Evolutionary conservation across 2,329 filamentous ascomycete species (phyloP).

Genomic region (Graphilbum sp.): DNA sequence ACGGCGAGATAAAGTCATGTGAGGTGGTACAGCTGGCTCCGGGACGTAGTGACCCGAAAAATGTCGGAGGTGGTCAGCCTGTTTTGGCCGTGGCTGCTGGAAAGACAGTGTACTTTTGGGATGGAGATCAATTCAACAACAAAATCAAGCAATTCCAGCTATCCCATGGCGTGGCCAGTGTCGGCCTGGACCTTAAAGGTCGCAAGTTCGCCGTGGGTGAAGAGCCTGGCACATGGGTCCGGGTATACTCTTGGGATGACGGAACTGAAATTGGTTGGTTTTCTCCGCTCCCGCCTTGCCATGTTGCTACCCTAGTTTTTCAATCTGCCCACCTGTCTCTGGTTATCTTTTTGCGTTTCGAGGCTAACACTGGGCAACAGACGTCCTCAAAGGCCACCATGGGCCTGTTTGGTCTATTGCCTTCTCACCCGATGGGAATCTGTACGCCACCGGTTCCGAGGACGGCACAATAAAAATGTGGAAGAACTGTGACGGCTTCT

Average conservation of each 20-base stretch:
- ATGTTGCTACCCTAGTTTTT: neutral
- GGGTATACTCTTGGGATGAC: conserved; percentile 77
- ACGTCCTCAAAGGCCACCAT: conserved; percentile 92
- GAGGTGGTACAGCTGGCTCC: conserved; percentile 62
- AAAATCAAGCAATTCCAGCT: conserved; percentile 67
- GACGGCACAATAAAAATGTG: conserved; percentile 94
- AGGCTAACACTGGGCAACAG: conserved; percentile 21
- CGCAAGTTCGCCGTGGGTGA: conserved; percentile 81
- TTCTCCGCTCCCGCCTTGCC: neutral
- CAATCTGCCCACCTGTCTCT: neutral
- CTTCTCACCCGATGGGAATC: conserved; percentile 87
- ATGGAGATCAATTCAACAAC: conserved; percentile 51
- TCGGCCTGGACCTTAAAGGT: conserved; percentile 68
- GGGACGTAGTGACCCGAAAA: conserved; percentile 38
- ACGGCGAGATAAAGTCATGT: conserved; percentile 79
- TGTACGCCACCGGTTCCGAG: conserved; percentile 92
- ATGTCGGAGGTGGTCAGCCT: conserved; percentile 50
- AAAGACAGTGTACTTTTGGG: conserved; percentile 86
- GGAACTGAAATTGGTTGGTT: conserved; percentile 57
- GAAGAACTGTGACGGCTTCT: conserved; percentile 53
- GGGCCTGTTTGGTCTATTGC: conserved; percentile 93
- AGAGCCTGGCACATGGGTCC: conserved; percentile 89
- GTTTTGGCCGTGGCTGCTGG: conserved; percentile 86
- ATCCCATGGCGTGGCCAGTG: conserved; percentile 75
- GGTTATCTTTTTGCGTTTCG: neutral